These are phyloP conservation scores for Striga hermonthica DNA, from an alignment of 305 asterid species.

Conservation along the genomic window DNA sequence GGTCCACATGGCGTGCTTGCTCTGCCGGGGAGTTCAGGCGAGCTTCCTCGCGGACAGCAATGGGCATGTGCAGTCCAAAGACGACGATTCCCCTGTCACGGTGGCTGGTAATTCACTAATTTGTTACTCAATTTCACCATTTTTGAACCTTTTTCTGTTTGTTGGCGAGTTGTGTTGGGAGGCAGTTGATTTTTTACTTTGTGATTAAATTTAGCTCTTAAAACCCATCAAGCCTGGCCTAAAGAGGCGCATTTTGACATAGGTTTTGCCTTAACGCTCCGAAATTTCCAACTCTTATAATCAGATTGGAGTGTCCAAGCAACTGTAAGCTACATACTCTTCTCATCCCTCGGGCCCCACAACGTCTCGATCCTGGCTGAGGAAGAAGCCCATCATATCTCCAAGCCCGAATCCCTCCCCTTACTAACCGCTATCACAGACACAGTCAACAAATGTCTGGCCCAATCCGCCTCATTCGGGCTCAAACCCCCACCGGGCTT, in stretches of 20 bases:
- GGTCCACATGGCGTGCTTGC: constrained; percentile 68
- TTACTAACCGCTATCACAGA: constrained; percentile 48
- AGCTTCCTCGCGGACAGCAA: constrained; percentile 39
- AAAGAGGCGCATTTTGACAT: too few species aligned
- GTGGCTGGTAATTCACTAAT: constrained; percentile 48
- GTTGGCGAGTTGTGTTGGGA: constrained; percentile 21
- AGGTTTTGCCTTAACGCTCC: too few species aligned
- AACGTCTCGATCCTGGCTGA: constrained; percentile 70
- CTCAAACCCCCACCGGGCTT: constrained; percentile 50
- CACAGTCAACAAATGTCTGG: constrained; percentile 60
- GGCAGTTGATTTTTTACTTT: neutral
- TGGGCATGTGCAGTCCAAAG: constrained; percentile 56
- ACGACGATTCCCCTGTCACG: constrained; percentile 74
- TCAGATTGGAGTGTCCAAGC: constrained; percentile 94
- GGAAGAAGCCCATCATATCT: constrained; percentile 72
- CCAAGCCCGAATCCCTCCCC: constrained; percentile 55
- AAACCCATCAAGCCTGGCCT: too few species aligned
- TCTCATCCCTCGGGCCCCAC: constrained; percentile 46
- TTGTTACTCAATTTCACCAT: neutral
- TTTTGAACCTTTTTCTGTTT: neutral
- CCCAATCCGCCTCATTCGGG: constrained; percentile 66
- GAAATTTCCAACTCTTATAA: neutral
- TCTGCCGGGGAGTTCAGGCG: constrained; percentile 59
- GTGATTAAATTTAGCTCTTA: neutral
- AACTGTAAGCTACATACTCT: constrained; percentile 65